phyloP scores from a whole-genome alignment of 495 filamentous ascomycete genomes.

The Jackrogersella multiformis region DNA sequence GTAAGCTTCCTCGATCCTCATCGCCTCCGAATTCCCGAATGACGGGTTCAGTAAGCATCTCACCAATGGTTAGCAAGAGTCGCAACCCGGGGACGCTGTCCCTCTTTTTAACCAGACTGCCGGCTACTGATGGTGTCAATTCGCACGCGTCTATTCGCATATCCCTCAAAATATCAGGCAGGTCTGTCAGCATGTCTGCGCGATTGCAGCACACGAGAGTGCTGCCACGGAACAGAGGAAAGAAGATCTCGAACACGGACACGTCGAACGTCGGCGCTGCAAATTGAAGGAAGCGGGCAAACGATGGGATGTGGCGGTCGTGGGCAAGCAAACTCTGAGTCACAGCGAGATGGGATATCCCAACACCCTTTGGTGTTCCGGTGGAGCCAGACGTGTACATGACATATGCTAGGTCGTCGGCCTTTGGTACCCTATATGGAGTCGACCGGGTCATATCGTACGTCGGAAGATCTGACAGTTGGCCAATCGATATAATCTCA shows the following conservation, averaged over 20 bases:
- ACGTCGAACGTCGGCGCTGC: constrained; percentile 89
- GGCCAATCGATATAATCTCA: constrained; percentile 43
- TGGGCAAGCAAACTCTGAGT: constrained; percentile 82
- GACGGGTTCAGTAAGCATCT: constrained; percentile 80
- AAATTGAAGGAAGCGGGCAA: constrained; percentile 84
- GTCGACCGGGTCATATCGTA: neutral
- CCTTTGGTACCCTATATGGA: constrained; percentile 19
- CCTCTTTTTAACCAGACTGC: constrained; percentile 69
- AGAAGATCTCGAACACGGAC: constrained; percentile 89
- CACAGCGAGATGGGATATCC: constrained; percentile 76
- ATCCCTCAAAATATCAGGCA: constrained; percentile 67
- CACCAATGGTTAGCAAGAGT: constrained; percentile 81
- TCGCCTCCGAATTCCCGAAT: constrained; percentile 75
- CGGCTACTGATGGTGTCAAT: constrained; percentile 82
- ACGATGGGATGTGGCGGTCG: constrained; percentile 73
- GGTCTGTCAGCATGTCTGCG: constrained; percentile 70
- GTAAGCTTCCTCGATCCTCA: constrained; percentile 56
- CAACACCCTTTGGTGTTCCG: constrained; percentile 87
- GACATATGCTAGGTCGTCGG: constrained; percentile 75
- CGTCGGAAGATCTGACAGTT: constrained; percentile 4
- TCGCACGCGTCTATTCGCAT: constrained; percentile 82
- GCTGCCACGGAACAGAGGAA: constrained; percentile 73
- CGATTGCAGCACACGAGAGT: constrained; percentile 76
- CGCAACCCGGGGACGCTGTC: constrained; percentile 67
- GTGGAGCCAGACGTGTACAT: constrained; percentile 94